These are phyloP conservation scores for Sclerotinia minor DNA, from an alignment of 2,329 filamentous ascomycete genomes.

Conservation along the genomic window DNA sequence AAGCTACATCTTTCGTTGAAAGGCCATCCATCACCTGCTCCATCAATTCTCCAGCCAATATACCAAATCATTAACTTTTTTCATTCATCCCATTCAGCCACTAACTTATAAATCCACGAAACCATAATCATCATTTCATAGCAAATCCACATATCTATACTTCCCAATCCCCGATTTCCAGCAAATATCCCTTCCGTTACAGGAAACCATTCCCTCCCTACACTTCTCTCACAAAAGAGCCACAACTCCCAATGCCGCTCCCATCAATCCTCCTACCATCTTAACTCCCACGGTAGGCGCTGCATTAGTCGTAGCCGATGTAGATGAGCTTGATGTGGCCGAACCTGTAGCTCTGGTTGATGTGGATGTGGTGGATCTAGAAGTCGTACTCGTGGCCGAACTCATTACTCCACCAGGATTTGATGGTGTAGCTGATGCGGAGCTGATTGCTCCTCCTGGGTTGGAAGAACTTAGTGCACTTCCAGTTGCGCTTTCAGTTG, in stretches of 20 bases:
- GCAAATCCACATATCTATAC: not conserved
- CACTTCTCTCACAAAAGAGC: not conserved
- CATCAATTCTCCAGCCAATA: not conserved
- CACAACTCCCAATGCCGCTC: constrained; percentile 8
- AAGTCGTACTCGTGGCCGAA: not conserved
- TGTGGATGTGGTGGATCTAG: not conserved
- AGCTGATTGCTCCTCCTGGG: not conserved
- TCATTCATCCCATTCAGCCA: not conserved
- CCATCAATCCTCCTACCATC: constrained; percentile 21
- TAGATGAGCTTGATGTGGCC: not conserved
- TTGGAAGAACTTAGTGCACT: not conserved
- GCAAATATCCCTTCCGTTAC: not conserved
- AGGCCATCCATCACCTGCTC: not conserved
- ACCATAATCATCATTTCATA: not conserved
- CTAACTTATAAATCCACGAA: no score
- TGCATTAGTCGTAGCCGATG: constrained; percentile 3
- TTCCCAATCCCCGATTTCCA: not conserved
- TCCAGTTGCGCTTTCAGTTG: not conserved
- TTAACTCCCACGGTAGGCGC: not conserved
- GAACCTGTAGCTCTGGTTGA: no score
- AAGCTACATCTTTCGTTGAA: not conserved
- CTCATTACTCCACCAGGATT: not conserved
- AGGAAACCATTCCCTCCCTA: not conserved
- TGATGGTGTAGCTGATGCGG: not conserved
- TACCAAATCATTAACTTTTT: not conserved